Evolutionary conservation across 805 yeast genomes (phyloP).

Genomic region (Candida andamanensis): DNA sequence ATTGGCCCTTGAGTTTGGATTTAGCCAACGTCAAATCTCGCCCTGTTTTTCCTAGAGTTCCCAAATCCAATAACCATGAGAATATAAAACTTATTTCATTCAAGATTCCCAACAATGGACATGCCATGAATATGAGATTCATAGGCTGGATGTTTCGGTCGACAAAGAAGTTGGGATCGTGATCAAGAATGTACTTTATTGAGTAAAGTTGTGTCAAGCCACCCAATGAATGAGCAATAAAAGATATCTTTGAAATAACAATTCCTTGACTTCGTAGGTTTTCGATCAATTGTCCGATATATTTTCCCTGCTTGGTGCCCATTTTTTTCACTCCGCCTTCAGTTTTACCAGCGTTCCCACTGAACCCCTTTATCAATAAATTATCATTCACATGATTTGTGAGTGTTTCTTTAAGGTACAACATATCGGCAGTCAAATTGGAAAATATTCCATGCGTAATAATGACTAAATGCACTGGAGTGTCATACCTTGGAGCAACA

Average conservation of each 20-base stretch:
- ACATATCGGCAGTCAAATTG: conserved; percentile 42
- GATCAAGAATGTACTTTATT: conserved; percentile 29
- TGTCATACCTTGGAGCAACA: conserved; percentile 15
- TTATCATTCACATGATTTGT: conserved; percentile 25
- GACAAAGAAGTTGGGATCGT: conserved; percentile 24
- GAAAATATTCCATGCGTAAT: conserved; percentile 43
- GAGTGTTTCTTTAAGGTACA: conserved; percentile 32
- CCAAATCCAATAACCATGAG: conserved; percentile 39
- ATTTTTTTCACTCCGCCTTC: conserved; percentile 36
- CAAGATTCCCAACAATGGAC: conserved; percentile 39
- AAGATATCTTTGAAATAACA: conserved; percentile 27
- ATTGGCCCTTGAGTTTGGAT: conserved; percentile 24
- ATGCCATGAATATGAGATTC: conserved; percentile 37
- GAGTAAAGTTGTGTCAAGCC: conserved; percentile 41
- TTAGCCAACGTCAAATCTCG: conserved; percentile 38
- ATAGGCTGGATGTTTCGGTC: conserved; percentile 22
- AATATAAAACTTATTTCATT: conserved; percentile 36
- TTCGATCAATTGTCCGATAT: conserved; percentile 23
- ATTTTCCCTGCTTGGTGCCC: conserved; percentile 28
- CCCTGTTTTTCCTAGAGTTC: conserved; percentile 43
- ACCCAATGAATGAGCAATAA: conserved; percentile 42
- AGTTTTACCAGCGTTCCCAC: conserved; percentile 38
- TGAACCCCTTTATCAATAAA: conserved; percentile 32
- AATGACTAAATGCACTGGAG: conserved; percentile 36
- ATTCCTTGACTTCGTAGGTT: conserved; percentile 13